Evolutionary conservation across 73 alveolate species (phyloP), one percentile per base, ranked within the genome.

Genomic region (Tetrahymena malaccensis): DNA sequence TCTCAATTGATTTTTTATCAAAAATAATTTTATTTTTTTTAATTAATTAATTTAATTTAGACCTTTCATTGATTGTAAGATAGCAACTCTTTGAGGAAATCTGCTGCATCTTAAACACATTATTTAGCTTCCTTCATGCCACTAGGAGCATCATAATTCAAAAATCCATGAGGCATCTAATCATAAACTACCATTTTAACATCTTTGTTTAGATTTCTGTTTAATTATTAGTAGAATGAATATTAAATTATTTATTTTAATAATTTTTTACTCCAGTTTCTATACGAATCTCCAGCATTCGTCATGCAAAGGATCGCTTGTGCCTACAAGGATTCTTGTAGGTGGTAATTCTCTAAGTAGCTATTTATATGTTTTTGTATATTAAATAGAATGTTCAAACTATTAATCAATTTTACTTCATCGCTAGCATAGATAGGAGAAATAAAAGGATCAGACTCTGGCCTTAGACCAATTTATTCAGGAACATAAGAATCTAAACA

Each of bases 281-380:
- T 95, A n/a, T 6, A 93, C 43, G 40, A 97, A 96, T 93, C 97
- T 97, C 85, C 94, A 97, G 58, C 98, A 94, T 56, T 97, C 99
- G 93, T 97, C 99, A 96, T 97, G 97, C 31, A 97, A 96, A 57
- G 99, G 99, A 93, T 97, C 99, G 70, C 96, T 96, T 34, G 97
- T 97, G 33, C 98, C 98, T 44, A 96, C 94, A 93, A 96, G 35
- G 0, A 97, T 96, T 93, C 98, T 94, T 0, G 97, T 97, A 9
- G 95, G 96, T 22, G 99, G 99, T 35, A 97, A 85, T 38, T 85
- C 44, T 31, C n/a, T 57, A 15, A 97, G 94, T 7, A 95, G 55
- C 89, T 70, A n/a, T 70, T 27, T 27, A 1, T 83, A n/a, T 70
- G 94, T 96, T 22, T 19, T 25, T n/a, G n/a, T n/a, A 17, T 19